Evolutionary conservation across 306 rosid genomes (phyloP).

Genomic region (Glycine tomentella): DNA sequence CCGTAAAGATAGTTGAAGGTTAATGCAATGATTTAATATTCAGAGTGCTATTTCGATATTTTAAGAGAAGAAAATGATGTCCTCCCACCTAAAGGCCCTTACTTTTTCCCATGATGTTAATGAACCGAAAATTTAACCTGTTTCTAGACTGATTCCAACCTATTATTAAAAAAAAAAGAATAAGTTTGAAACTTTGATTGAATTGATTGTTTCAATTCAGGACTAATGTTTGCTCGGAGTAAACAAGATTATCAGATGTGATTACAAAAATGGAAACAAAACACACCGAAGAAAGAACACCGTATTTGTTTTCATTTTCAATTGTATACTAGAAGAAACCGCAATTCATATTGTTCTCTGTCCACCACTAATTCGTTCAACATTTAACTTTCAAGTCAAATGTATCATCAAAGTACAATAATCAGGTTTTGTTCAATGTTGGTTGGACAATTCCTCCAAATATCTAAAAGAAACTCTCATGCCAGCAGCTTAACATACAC

Average conservation of each 20-base stretch:
- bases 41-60: constrained; percentile 20
- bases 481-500: no score
- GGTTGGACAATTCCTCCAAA: no score
- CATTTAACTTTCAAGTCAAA: no score
- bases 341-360: no score
- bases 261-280: not conserved
- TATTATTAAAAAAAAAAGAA: not conserved
- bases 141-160: not conserved
- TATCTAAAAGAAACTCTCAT: no score
- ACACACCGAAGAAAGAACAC: no score
- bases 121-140: constrained; percentile 17
- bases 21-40: constrained; percentile 45
- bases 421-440: no score
- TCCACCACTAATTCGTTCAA: no score
- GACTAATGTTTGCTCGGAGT: constrained; percentile 8
- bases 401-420: no score
- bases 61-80: constrained; percentile 16
- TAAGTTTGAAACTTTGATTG: not conserved
- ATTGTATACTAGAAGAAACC: no score
- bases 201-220: not conserved
- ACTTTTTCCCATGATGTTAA: constrained; percentile 9
- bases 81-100: not conserved
- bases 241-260: not conserved
- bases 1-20: constrained; percentile 89
- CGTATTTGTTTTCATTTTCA: no score